phyloP scores from a whole-genome alignment of 108 stramenopile genomes.

The Tribonema minus region DNA sequence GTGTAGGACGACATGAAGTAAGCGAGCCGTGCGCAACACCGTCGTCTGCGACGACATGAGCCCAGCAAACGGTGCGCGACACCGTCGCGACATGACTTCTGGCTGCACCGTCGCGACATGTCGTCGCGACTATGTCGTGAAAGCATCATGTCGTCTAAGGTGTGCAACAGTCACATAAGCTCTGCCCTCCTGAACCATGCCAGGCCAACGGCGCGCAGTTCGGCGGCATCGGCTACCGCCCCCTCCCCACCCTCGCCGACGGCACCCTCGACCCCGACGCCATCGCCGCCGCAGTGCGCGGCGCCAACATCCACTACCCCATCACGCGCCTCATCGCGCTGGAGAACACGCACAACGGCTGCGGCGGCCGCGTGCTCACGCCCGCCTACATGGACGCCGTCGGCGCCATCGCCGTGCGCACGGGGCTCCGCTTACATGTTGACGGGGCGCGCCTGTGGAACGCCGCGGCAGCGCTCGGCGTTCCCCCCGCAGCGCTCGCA shows the following conservation, averaged over 20 bases:
- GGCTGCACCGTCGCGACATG: too few relatives aligned
- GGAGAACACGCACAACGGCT: constrained; percentile 93
- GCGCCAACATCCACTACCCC: constrained; percentile 76
- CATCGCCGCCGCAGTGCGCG: constrained; percentile 62
- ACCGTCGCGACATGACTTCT: too few relatives aligned
- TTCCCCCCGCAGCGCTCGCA: constrained; percentile 58
- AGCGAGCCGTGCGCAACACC: too few relatives aligned
- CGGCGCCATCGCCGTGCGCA: constrained; percentile 51
- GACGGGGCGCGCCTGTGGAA: constrained; percentile 95
- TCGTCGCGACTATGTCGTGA: too few relatives aligned
- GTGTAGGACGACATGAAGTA: too few relatives aligned
- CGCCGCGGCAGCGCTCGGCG: constrained; percentile 67
- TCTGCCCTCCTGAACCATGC: too few relatives aligned
- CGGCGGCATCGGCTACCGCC: constrained; percentile 70
- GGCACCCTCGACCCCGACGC: constrained; percentile 62
- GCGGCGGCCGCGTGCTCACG: constrained; percentile 84
- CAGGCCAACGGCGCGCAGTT: constrained; percentile 61
- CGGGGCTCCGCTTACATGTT: constrained; percentile 68
- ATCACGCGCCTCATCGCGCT: constrained; percentile 74
- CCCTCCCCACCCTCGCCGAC: constrained; percentile 69
- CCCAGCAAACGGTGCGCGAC: too few relatives aligned
- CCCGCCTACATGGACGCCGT: constrained; percentile 70
- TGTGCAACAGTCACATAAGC: too few relatives aligned
- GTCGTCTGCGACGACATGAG: too few relatives aligned
- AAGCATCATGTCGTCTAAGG: too few relatives aligned